A percentile compares a stretch with the other conserved stretches of the same genome.
Evolutionary conservation across 805 yeast genomes (phyloP).

Genomic region (Priceomyces castillae): DNA sequence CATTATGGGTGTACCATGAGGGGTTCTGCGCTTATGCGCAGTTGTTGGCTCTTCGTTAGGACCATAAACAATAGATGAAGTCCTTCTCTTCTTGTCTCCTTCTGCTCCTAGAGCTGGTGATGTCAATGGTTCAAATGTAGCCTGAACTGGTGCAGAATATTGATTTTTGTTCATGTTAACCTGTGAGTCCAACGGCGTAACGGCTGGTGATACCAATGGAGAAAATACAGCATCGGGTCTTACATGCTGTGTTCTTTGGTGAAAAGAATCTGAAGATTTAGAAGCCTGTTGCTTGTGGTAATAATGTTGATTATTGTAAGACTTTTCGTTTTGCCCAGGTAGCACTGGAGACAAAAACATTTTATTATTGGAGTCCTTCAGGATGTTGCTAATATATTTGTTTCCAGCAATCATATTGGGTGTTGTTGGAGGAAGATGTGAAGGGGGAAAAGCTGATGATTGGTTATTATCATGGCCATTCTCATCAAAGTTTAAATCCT

Average conservation of each 20-base stretch:
- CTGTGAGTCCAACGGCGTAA: constrained; percentile 54
- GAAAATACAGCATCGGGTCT: constrained; percentile 66
- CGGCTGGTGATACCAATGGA: constrained; percentile 75
- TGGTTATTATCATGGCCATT: constrained; percentile 5
- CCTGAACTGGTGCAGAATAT: constrained; percentile 22
- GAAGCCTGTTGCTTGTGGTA: constrained; percentile 29
- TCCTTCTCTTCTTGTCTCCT: constrained; percentile 24
- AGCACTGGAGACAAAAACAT: constrained; percentile 33
- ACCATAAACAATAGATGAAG: constrained; percentile 33
- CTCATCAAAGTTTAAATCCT: constrained; percentile 13
- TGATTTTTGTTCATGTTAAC: constrained; percentile 18
- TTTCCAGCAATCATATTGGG: constrained; percentile 23
- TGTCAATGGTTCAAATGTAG: constrained; percentile 53
- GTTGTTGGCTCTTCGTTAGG: constrained; percentile 21
- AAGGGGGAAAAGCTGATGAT: constrained; percentile 29
- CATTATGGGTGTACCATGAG: constrained; percentile 43
- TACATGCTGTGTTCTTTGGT: constrained; percentile 29
- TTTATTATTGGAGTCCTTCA: constrained; percentile 3
- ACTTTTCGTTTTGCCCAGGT: constrained; percentile 41
- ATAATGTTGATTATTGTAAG: constrained; percentile 41
- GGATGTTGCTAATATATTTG: constrained; percentile 1
- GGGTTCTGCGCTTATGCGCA: constrained; percentile 38
- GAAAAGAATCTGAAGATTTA: constrained; percentile 13
- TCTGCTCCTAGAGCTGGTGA: constrained; percentile 64
- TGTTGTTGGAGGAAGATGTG: constrained; percentile 19